Percentiles rank a stretch among this genome's conserved stretches.
These are phyloP conservation scores for Chamaecyparis obtusa DNA, from an alignment of 75 land plant genomes.

Conservation along the genomic window DNA sequence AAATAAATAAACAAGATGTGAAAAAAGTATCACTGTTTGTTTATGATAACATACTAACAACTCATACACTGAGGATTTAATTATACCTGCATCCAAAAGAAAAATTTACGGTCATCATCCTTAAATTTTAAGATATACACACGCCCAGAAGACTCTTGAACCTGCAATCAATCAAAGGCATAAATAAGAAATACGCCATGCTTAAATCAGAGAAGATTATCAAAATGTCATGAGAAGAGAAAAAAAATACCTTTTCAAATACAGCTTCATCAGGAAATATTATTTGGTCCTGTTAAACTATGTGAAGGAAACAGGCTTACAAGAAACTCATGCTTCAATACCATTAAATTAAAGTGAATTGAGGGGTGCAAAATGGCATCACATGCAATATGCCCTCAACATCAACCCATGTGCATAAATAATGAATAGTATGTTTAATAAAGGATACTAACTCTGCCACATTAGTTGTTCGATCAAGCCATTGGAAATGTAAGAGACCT, in stretches of 20 bases:
- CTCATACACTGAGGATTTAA: neutral
- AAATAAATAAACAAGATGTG: conserved; percentile 1
- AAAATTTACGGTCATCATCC: conserved; percentile 75
- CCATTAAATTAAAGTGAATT: neutral
- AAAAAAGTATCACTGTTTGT: neutral
- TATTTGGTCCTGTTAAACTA: conserved; percentile 68
- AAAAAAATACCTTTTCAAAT: conserved; percentile 81
- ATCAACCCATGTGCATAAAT: neutral
- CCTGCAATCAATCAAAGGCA: conserved; percentile 42
- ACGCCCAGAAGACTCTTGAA: conserved; percentile 79
- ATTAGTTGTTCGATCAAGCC: conserved; percentile 65
- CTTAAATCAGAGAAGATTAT: neutral
- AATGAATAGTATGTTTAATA: neutral
- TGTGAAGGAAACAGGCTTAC: conserved; percentile 15
- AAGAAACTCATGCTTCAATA: conserved; percentile 1
- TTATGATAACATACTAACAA: conserved; percentile 7
- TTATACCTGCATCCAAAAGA: conserved; percentile 97
- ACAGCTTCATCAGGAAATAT: conserved; percentile 90
- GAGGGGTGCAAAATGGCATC: neutral
- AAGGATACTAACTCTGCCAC: conserved; percentile 88
- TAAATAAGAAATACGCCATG: neutral
- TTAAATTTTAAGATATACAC: conserved; percentile 88
- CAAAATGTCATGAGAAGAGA: neutral
- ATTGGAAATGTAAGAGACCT: conserved; percentile 84
- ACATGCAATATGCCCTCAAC: neutral